These are phyloP conservation scores for Ramalina intermedia DNA, from an alignment of 495 filamentous ascomycete species.

Conservation along the genomic window DNA sequence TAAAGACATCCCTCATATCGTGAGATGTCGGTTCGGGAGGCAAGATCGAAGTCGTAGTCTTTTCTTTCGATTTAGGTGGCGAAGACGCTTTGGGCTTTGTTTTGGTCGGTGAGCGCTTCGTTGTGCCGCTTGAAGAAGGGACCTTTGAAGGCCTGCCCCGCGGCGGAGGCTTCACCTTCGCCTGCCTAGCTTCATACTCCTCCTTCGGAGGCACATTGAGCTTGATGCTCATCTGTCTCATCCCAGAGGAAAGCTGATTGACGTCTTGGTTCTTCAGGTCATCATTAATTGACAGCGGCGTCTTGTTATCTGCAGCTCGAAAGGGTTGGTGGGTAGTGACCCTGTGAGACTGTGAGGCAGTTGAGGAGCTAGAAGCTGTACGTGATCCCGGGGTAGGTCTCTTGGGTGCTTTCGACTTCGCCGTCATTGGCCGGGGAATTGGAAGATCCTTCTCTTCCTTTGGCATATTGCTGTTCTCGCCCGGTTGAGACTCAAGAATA, in stretches of 20 bases:
- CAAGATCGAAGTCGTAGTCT: neutral
- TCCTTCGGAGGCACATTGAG: slow-evolving; percentile 58
- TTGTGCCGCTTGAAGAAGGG: slow-evolving; percentile 16
- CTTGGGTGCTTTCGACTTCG: slow-evolving; percentile 28
- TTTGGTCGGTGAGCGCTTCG: slow-evolving; percentile 12
- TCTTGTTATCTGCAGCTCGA: slow-evolving; percentile 7
- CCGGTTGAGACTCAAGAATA: slow-evolving; percentile 22
- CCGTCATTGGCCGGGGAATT: slow-evolving; percentile 30
- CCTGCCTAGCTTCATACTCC: slow-evolving; percentile 48
- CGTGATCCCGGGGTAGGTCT: slow-evolving; percentile 32
- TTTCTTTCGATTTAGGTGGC: neutral
- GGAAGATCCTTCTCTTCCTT: slow-evolving; percentile 32
- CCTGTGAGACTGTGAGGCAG: slow-evolving; percentile 2
- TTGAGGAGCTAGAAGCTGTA: slow-evolving; percentile 24
- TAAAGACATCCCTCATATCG: too few relatives aligned
- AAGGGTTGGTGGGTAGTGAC: slow-evolving; percentile 6
- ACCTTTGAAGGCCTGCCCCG: slow-evolving; percentile 20
- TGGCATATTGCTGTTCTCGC: slow-evolving; percentile 19
- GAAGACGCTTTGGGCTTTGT: slow-evolving; percentile 5
- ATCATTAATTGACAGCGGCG: neutral
- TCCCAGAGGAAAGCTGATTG: slow-evolving; percentile 48
- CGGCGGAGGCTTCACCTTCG: slow-evolving; percentile 18
- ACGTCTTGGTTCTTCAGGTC: slow-evolving; percentile 31
- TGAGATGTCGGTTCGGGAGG: neutral
- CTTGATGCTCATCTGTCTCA: slow-evolving; percentile 56